Percentiles rank a stretch among this genome's conserved stretches.
These are phyloP conservation scores for Chlorella sp. DNA, from an alignment of 139 green algal species.

Conservation along the genomic window DNA sequence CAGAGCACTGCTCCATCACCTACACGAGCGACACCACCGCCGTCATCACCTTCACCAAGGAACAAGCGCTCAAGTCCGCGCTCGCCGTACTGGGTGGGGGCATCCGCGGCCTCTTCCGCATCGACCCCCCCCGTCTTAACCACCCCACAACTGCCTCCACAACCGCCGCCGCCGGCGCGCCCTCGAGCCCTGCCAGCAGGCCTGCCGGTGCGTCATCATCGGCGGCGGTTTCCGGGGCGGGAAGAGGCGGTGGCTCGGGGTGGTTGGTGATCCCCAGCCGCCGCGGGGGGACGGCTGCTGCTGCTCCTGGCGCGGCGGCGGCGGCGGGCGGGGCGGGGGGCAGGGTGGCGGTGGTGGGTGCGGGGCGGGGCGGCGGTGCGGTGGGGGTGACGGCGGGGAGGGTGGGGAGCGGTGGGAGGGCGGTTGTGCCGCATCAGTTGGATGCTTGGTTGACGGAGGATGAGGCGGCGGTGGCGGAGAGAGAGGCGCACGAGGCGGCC, in stretches of 20 bases:
- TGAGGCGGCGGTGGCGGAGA: not conserved
- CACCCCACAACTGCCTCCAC: not conserved
- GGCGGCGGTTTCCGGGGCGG: not conserved
- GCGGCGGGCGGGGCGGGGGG: too few species aligned
- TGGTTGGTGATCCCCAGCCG: not conserved
- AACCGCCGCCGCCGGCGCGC: too few species aligned
- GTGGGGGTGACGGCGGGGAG: too few species aligned
- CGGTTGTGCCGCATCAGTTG: too few species aligned
- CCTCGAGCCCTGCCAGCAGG: not conserved
- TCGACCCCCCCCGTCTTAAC: not conserved
- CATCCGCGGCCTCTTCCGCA: not conserved
- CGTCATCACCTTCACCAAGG: not conserved
- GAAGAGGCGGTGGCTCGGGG: not conserved
- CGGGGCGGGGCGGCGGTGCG: too few species aligned
- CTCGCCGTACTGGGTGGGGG: not conserved
- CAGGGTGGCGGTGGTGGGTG: too few species aligned
- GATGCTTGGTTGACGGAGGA: not conserved
- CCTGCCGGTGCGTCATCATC: not conserved
- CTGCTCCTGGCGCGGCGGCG: too few species aligned
- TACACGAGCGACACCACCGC: conserved; percentile 3
- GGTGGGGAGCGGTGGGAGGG: too few species aligned
- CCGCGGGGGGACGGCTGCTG: too few species aligned
- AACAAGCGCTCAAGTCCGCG: not conserved
- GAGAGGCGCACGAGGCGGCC: not conserved
- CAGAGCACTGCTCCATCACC: not conserved